Evolutionary conservation across 768 basidiomycete genomes (phyloP), one percentile per base, ranked within the genome.

Genomic region (Harrya chromipes): DNA sequence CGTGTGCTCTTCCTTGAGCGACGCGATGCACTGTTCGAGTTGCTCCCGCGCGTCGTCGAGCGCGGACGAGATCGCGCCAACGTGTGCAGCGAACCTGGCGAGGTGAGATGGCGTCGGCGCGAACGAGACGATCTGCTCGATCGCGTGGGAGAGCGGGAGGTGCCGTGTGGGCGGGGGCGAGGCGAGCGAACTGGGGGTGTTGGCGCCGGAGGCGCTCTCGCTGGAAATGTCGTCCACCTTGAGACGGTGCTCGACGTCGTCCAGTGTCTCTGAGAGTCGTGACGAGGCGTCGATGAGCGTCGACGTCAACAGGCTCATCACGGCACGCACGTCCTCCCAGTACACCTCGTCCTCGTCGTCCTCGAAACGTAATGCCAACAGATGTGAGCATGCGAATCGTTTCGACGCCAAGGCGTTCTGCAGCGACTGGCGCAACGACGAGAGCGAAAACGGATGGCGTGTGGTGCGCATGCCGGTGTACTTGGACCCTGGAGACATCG

Each of bases 251-350:
- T 87, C 85, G 3, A 73, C 69, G 17, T 82, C 78, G 16, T 83
- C 81, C 23, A 91, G 69, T 1, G 83, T 85, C 31, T 83, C 83
- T 1, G 74, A 66, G 5, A 93, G 73, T 23, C 83, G 70, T 8
- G 81, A 71, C 2, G 83, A 75, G 2, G 85, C 78, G 55, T 90
- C 88, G 3, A 74, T 73, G 29, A 92, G 73, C 9, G 87, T 77
- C 35, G 75, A 82, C 8, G 84, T 85, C 52, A 92, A 66, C 12
- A 92, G 64, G 12, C 73, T 74, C 75, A 90, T 84, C 42, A 93
- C 81, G 23, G 83, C 81, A 13, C 85, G 77, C 24, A 88, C 88
- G 57, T 91, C 84, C 57, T 91, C 90, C 90, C 90, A 93, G 57
- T 93, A 93, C 6, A 75, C 72, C 43, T 84, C 83, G 54, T 88